Evolutionary conservation across 768 basidiomycete genomes (phyloP), one percentile per base, ranked within the genome.

Genomic region (Scleroderma citrinum): DNA sequence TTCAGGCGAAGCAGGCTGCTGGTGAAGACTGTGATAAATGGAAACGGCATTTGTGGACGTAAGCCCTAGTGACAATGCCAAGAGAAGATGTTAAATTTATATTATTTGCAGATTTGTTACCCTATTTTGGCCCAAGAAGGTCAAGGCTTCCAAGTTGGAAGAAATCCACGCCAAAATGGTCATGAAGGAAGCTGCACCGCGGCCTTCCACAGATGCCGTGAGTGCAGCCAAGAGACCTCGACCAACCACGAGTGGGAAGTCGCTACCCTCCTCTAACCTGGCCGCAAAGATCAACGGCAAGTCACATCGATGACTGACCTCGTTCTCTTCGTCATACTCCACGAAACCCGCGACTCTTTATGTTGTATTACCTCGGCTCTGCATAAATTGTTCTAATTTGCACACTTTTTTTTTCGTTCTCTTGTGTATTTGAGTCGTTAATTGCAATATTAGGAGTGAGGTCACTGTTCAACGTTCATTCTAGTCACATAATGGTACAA

Each of bases 141-240:
- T 97, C 56, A 92, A 87, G 64, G 91, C 92, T 12, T 82, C 80
- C 14, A 96, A 96, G 68, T 72, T 97, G 34, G 89, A 94, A 67
- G 92, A 92, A 62, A 95, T 97, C 38, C 92, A 96, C 60, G 87
- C 89, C 14, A 96, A 96, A 71, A 92, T 96, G 87, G 89, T 91
- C 53, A 85, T 86, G 78, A 90, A 90, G 67, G 88, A 88, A 62
- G 77, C 80, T 40, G 77, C 79, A 30, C 81, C 82, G n/a, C 70
- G 80, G 51, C 68, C 77, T n/a, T 71, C 74, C 45, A 69, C 76
- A 20, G 83, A 83, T 46, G 57, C 53, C 37, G 56, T 65, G 24
- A 73, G 59, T 51, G 65, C 74, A 5, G 56, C 67, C 53, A 85
- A 85, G 71, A 86, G 84, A 65, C 76, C 80, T 39, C 76, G 83